Evolutionary conservation across 1,139 yeast species (phyloP).

Genomic region (Yarrowia galli): DNA sequence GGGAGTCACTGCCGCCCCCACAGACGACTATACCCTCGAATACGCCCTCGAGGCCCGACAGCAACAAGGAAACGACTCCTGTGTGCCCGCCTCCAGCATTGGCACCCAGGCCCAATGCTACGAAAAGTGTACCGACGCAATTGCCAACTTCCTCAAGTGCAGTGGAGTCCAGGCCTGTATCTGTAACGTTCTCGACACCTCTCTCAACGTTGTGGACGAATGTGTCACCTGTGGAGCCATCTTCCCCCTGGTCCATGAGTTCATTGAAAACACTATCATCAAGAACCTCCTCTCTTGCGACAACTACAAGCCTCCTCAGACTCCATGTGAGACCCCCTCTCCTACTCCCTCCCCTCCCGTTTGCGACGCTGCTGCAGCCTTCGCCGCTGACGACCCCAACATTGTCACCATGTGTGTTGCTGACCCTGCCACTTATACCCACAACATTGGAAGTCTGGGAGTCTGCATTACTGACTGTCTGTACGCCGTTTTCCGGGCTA

Average conservation of each 20-base stretch:
- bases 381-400: constrained; percentile 19
- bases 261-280: constrained; percentile 25
- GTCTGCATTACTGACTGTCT: constrained; percentile 16
- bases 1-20: constrained; percentile 20
- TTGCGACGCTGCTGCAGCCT: constrained; percentile 29
- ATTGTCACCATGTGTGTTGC: constrained; percentile 22
- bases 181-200: constrained; percentile 29
- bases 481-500: constrained; percentile 9
- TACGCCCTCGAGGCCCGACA: constrained; percentile 14
- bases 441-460: constrained; percentile 9
- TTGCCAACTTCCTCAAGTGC: constrained; percentile 9
- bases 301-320: constrained; percentile 25
- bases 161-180: constrained; percentile 16
- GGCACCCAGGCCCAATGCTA: constrained; percentile 32
- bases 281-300: constrained; percentile 12
- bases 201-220: constrained; percentile 21
- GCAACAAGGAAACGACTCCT: neutral
- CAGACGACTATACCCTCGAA: too few relatives aligned
- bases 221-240: constrained; percentile 37
- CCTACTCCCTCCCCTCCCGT: constrained; percentile 22
- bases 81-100: constrained; percentile 7
- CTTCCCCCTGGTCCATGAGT: constrained; percentile 18
- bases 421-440: constrained; percentile 12
- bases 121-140: constrained; percentile 24
- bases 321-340: constrained; percentile 7